These are phyloP conservation scores for Calonectria pauciramosa DNA, from an alignment of 2,329 filamentous ascomycete genomes.

Conservation along the genomic window DNA sequence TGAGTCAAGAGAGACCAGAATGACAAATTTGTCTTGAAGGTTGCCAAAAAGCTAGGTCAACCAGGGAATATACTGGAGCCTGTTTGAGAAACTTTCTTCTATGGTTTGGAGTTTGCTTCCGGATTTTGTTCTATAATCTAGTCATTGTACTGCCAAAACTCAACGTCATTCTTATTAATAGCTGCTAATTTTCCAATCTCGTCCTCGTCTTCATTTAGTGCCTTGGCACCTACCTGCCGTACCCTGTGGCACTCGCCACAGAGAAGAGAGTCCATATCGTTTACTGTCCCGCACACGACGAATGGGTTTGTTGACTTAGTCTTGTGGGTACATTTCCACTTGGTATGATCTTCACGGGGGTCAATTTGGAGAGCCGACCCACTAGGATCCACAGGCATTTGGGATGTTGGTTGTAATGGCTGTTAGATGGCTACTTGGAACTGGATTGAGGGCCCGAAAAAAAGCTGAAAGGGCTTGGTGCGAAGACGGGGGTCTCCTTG, in stretches of 20 bases:
- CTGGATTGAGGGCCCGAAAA: neutral
- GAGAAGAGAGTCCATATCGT: neutral
- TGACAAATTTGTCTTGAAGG: neutral
- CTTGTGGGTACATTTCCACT: neutral
- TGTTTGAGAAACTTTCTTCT: no score
- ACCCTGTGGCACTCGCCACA: neutral
- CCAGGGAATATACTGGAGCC: no score
- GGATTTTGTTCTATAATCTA: neutral
- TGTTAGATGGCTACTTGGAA: neutral
- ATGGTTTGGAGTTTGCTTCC: no score
- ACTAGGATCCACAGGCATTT: constrained; percentile 1
- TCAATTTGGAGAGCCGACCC: neutral
- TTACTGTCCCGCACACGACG: neutral
- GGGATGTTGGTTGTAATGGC: neutral
- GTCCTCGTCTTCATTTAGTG: neutral
- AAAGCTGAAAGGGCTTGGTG: neutral
- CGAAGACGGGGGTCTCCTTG: neutral
- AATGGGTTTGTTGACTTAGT: neutral
- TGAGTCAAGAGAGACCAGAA: neutral
- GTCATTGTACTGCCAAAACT: neutral
- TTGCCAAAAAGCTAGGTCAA: neutral
- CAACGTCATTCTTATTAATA: neutral
- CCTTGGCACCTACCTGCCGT: neutral
- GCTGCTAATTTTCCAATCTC: neutral
- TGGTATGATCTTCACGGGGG: neutral